A percentile compares a stretch with the other conserved stretches of the same genome.
Evolutionary conservation across 805 yeast genomes (phyloP).

Genomic region (Clavispora vitiphila): DNA sequence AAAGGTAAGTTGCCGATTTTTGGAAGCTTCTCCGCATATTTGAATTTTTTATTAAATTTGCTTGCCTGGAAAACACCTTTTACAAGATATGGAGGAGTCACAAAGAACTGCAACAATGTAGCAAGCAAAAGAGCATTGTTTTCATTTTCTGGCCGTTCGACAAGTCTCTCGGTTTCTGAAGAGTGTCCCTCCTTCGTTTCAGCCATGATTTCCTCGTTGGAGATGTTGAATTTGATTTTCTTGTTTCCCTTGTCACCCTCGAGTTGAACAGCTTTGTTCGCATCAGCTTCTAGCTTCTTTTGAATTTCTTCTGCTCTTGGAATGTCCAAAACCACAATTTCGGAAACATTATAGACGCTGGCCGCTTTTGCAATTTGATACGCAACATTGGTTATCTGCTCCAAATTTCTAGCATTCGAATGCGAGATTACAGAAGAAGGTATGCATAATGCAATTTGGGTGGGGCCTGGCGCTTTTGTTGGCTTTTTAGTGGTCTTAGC

Average conservation of each 20-base stretch:
- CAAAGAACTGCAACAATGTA: constrained; percentile 67
- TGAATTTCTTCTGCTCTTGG: constrained; percentile 20
- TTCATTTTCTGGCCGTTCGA: constrained; percentile 13
- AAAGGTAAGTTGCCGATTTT: constrained; percentile 71
- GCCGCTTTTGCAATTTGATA: constrained; percentile 79
- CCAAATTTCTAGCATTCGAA: constrained; percentile 56
- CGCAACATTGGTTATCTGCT: constrained; percentile 67
- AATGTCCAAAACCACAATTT: constrained; percentile 65
- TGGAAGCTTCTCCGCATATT: constrained; percentile 66
- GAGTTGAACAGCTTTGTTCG: constrained; percentile 16
- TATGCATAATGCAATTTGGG: constrained; percentile 57
- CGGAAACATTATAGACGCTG: constrained; percentile 64
- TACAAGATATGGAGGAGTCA: constrained; percentile 79
- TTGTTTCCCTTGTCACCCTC: constrained; percentile 22
- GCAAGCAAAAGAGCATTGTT: constrained; percentile 54
- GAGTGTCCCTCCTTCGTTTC: constrained; percentile 10
- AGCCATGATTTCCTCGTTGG: constrained; percentile 24
- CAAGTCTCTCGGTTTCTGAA: constrained; percentile 11
- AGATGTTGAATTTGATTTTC: constrained; percentile 28
- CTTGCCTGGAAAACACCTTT: constrained; percentile 52
- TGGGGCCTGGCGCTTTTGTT: constrained; percentile 17
- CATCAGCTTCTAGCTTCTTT: constrained; percentile 18
- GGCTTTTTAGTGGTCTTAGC: constrained; percentile 27
- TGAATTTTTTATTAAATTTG: constrained; percentile 43
- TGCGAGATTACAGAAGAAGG: constrained; percentile 61